A percentile compares a stretch with the other conserved stretches of the same genome.
These are phyloP conservation scores for Paecilomyces formosus DNA, from an alignment of 2,329 filamentous ascomycete species.

Conservation along the genomic window DNA sequence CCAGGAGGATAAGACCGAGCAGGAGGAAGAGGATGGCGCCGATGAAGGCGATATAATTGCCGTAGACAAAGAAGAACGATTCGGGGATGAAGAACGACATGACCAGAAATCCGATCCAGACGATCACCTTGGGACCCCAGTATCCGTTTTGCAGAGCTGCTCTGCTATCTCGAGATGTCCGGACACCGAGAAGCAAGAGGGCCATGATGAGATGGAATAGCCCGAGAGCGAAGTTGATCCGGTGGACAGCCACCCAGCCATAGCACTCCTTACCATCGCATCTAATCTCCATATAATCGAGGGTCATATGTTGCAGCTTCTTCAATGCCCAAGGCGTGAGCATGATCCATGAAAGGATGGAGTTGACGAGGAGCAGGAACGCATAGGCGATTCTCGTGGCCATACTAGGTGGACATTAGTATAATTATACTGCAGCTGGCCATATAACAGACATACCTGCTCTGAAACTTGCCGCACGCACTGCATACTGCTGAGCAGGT, in stretches of 20 bases:
- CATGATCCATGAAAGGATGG: slow-evolving; percentile 97
- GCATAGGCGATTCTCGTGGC: slow-evolving; percentile 96
- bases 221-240: slow-evolving; percentile 95
- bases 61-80: slow-evolving; percentile 89
- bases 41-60: slow-evolving; percentile 82
- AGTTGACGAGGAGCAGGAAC: slow-evolving; percentile 90
- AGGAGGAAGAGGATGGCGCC: slow-evolving; percentile 91
- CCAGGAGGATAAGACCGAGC: slow-evolving; percentile 81
- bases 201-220: slow-evolving; percentile 87
- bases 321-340: slow-evolving; percentile 98
- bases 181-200: slow-evolving; percentile 76
- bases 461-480: slow-evolving; percentile 93
- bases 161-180: slow-evolving; percentile 76
- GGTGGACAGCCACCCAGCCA: slow-evolving; percentile 92
- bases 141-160: slow-evolving; percentile 94
- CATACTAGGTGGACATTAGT: slow-evolving; percentile 54
- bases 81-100: slow-evolving; percentile 95
- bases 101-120: slow-evolving; percentile 80
- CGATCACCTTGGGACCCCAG: slow-evolving; percentile 92
- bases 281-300: slow-evolving; percentile 93
- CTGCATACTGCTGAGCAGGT: slow-evolving; percentile 95
- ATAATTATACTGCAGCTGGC: neutral
- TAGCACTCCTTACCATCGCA: slow-evolving; percentile 88
- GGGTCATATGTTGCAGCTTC: slow-evolving; percentile 81
- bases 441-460: slow-evolving; percentile 55